Evolutionary conservation across 2,329 filamentous ascomycete species (phyloP), one percentile per base, ranked within the genome.

Genomic region (Aspergillus flavus): DNA sequence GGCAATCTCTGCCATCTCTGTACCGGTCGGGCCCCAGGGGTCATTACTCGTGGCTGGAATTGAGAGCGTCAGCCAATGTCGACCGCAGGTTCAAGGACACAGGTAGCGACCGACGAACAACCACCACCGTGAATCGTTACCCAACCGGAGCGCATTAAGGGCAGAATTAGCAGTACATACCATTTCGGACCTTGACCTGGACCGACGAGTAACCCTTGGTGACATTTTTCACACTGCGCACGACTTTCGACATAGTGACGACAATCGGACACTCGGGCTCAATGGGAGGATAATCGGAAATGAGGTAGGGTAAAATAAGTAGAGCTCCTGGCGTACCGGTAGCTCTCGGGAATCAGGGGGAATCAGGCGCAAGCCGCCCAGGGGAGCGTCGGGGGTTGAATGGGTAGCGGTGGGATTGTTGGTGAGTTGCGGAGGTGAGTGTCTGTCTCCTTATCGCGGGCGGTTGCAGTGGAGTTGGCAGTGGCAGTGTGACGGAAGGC

Each of bases 121-220:
- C 39, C 16, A 45, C 34, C 41, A 58, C 53, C 50, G 57, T 39
- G 41, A 30, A 54, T 41, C 30, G 36, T 43, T 57, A 52, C 56
- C 43, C 54, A 41, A 48, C 57, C 50, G 56, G 48, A 59, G 58
- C 12, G 36, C n/a, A 50, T 53, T 11, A 30, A 11, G 39, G 30
- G 30, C 45, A 30, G 12, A 11, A 21, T 39, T 54, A 19, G 41
- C 30, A 10, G 54, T 61, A 81, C 89, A 69, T 83, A 96, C 93
- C 93, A 92, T 97, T 94, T 83, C 94, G 90, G 80, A 99, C 95
- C 84, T 98, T 98, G 79, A 98, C 92, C 85, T 99, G 94, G 73
- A 96, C 93, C 69, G 87, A 89, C 41, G 94, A 97, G 79, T 99
- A 99, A 73, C 95, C 95, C 84, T 98, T 99, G 79, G 95, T 98